These are phyloP conservation scores for Phellopilus nigrolimitatus DNA, from an alignment of 1,284 basidiomycete genomes.

Conservation along the genomic window DNA sequence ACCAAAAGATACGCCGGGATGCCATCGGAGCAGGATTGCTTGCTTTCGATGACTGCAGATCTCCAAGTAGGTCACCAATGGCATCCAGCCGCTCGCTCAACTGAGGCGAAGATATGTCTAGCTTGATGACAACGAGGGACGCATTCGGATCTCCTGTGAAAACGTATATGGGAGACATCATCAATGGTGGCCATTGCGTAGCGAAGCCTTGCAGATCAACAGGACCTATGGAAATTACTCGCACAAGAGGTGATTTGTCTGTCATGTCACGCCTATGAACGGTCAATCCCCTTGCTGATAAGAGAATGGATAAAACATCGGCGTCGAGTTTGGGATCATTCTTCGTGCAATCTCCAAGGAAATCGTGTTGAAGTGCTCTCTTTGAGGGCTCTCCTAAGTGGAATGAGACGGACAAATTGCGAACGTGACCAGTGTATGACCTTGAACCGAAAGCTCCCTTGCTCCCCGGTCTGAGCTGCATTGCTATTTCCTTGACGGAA, in stretches of 20 bases:
- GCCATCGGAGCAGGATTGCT: slow-evolving; percentile 31
- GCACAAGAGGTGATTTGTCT: slow-evolving; percentile 27
- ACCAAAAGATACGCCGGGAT: slow-evolving; percentile 32
- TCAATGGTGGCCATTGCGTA: slow-evolving; percentile 57
- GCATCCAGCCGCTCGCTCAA: slow-evolving; percentile 49
- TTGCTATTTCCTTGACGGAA: slow-evolving; percentile 7
- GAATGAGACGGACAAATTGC: not conserved
- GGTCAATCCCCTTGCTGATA: slow-evolving; percentile 36
- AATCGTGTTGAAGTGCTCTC: slow-evolving; percentile 44
- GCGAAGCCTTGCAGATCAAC: slow-evolving; percentile 41
- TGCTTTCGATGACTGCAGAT: slow-evolving; percentile 24
- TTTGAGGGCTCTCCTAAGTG: slow-evolving; percentile 42
- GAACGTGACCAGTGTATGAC: slow-evolving; percentile 4
- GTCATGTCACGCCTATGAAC: slow-evolving; percentile 26
- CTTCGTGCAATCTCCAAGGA: slow-evolving; percentile 42
- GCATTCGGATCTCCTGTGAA: slow-evolving; percentile 56
- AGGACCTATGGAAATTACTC: slow-evolving; percentile 42
- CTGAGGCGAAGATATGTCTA: slow-evolving; percentile 43
- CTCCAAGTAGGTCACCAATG: slow-evolving; percentile 37
- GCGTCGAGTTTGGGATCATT: slow-evolving; percentile 36
- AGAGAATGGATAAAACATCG: slow-evolving; percentile 43
- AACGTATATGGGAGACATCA: slow-evolving; percentile 44
- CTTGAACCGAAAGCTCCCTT: slow-evolving; percentile 1
- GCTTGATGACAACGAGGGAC: slow-evolving; percentile 48
- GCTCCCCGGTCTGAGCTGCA: not conserved